Evolutionary conservation across 441 rosid species (phyloP), one percentile per base, ranked within the genome.

Genomic region (Corymbia citriodora): DNA sequence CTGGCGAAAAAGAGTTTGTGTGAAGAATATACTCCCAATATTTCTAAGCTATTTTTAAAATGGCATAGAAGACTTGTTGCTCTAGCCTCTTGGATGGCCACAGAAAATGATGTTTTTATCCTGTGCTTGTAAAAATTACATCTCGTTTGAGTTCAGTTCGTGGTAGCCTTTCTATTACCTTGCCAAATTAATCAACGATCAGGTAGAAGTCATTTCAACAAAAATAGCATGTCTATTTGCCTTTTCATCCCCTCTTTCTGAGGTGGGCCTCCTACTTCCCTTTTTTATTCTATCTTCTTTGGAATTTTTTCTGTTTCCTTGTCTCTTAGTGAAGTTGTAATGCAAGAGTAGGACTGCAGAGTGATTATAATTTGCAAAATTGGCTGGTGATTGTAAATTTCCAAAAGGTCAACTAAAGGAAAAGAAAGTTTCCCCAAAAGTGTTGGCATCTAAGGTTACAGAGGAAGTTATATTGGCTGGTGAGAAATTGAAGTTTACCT

Each of bases 401-500:
- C 29, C 40, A 21, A 74, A 74, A 74, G 50, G 50, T 74, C 16
- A 12, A 23, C 6, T 40, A 21, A 74, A 74, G 52, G 29, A 74
- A 40, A 40, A 74, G 17, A 74, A 74, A 21, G 52, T 23, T 74
- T 40, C 50, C 52, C n/a, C 52, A 40, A 74, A 74, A 40, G 85
- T 74, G 29, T 7, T 74, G 85, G 85, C 85, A 74, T 40, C 45
- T 40, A 74, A 74, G 45, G 52, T 74, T 40, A 74, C 52, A 12
- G 85, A 74, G 85, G 85, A 74, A 74, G 85, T 74, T 74, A 10
- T 23, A 74, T 92, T 92, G 91, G 81, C 87, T 87, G 79, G 25
- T 86, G 72, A 19, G 53, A 11, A 79, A 89, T 53, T 50, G 27
- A 82, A 53, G 45, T 81, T 89, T 50, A 70, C 16, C 10, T 31